phyloP scores from a whole-genome alignment of 2,329 filamentous ascomycete species.

The Trematosphaeria pertusa region DNA sequence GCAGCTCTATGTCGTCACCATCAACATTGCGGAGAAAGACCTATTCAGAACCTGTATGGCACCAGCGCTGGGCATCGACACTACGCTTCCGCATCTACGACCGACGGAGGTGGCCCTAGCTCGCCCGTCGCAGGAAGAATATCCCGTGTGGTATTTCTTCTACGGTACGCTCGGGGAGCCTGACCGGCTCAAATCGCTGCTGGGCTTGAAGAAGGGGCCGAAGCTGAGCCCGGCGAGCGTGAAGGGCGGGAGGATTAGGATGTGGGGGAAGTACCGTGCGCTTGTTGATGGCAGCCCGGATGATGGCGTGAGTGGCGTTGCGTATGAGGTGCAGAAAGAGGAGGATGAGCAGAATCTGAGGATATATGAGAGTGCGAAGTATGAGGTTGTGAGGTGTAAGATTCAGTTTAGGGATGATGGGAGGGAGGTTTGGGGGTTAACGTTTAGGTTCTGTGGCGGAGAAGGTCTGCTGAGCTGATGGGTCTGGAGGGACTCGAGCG shows the following conservation, averaged over 20 bases:
- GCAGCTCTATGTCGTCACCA: background rate
- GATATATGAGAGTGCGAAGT: constrained; percentile 7
- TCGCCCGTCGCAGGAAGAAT: constrained; percentile 5
- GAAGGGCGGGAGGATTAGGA: constrained; percentile 3
- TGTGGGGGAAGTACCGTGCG: constrained; percentile 9
- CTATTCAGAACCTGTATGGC: constrained; percentile 2
- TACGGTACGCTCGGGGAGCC: constrained; percentile 17
- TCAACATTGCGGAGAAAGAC: constrained; percentile 1
- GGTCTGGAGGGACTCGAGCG: too few species aligned
- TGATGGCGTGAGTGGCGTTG: background rate
- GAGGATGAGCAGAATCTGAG: constrained; percentile 7
- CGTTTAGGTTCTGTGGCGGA: constrained; percentile 14
- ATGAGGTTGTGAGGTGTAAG: constrained; percentile 13
- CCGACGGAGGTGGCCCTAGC: background rate
- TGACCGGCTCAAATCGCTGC: background rate
- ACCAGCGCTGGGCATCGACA: constrained; percentile 17
- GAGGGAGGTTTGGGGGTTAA: constrained; percentile 4
- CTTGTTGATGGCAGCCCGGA: constrained; percentile 9
- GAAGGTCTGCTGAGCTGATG: background rate
- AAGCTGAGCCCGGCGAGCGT: background rate
- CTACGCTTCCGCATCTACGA: constrained; percentile 17
- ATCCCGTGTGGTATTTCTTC: constrained; percentile 17
- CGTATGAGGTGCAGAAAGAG: constrained; percentile 9
- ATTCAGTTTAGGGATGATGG: background rate
- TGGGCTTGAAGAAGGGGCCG: background rate